A percentile compares a stretch with the other conserved stretches of the same genome.
Evolutionary conservation across 257 asterid species (phyloP).

Genomic region (Verbena officinalis): DNA sequence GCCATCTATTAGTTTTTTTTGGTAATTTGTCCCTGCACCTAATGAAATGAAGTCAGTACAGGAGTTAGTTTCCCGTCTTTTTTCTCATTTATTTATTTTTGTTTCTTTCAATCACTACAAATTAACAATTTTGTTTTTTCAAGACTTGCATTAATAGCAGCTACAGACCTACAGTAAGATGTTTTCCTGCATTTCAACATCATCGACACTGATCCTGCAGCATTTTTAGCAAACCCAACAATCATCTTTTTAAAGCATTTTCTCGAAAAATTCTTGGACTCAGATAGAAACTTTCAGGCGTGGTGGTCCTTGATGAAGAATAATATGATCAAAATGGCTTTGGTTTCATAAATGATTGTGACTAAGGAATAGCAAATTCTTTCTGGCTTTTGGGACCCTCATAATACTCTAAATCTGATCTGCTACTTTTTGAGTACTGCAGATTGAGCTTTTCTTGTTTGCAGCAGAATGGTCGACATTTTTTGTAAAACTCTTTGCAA

Average conservation of each 20-base stretch:
- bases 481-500: not conserved
- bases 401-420: too few relatives aligned
- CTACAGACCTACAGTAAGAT: not conserved
- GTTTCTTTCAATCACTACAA: not conserved
- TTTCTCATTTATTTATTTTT: not conserved
- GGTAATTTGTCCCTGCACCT: too few relatives aligned
- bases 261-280: too few relatives aligned
- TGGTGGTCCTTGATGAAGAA: not conserved
- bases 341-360: not conserved
- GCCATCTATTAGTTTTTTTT: too few relatives aligned
- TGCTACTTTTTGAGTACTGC: not conserved
- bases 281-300: too few relatives aligned
- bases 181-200: not conserved
- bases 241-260: too few relatives aligned
- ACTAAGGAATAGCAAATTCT: not conserved
- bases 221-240: too few relatives aligned
- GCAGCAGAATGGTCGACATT: not conserved
- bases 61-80: not conserved
- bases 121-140: not conserved
- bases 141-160: conserved; percentile 2
- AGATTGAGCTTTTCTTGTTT: not conserved
- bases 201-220: too few relatives aligned
- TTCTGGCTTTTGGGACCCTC: not conserved
- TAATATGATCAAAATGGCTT: not conserved
- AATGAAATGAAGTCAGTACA: too few relatives aligned